These are phyloP conservation scores for Mycena filopes DNA, from an alignment of 768 basidiomycete genomes.

Conservation along the genomic window DNA sequence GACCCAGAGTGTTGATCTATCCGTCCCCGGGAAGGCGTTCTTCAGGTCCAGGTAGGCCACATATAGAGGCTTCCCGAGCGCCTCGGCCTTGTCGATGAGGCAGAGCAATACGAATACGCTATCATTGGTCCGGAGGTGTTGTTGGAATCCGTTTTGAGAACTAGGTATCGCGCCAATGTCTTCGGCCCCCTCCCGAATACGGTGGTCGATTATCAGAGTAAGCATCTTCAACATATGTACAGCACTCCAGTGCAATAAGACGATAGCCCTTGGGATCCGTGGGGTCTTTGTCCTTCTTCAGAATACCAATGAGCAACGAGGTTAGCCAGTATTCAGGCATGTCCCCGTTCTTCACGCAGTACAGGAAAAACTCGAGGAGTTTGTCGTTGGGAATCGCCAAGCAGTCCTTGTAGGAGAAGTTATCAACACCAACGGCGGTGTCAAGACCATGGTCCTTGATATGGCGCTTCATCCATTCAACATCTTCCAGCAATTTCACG, in stretches of 20 bases:
- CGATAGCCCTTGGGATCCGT: neutral
- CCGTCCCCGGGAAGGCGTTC: neutral
- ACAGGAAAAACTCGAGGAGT: conserved; percentile 1
- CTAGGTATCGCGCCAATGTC: neutral
- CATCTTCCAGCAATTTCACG: neutral
- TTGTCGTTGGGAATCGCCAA: conserved; percentile 21
- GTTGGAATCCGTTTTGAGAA: conserved; percentile 8
- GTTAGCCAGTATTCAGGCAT: neutral
- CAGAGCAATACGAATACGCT: neutral
- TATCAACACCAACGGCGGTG: conserved; percentile 7
- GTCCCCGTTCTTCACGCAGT: too few species aligned
- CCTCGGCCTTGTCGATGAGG: neutral
- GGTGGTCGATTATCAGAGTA: neutral
- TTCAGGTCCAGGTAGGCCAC: neutral
- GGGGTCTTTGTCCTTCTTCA: conserved; percentile 1
- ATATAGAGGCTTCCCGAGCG: neutral
- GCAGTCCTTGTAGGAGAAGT: conserved; percentile 7
- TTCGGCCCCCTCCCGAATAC: neutral
- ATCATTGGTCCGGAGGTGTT: neutral
- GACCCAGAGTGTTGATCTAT: neutral
- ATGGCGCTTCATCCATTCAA: neutral
- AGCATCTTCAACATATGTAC: neutral
- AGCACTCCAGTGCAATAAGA: neutral
- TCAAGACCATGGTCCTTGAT: conserved; percentile 1
- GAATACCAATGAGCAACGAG: conserved; percentile 1